Conservation (phyloP, 208 protist species). For the Naegleria lovaniensis region DNA sequence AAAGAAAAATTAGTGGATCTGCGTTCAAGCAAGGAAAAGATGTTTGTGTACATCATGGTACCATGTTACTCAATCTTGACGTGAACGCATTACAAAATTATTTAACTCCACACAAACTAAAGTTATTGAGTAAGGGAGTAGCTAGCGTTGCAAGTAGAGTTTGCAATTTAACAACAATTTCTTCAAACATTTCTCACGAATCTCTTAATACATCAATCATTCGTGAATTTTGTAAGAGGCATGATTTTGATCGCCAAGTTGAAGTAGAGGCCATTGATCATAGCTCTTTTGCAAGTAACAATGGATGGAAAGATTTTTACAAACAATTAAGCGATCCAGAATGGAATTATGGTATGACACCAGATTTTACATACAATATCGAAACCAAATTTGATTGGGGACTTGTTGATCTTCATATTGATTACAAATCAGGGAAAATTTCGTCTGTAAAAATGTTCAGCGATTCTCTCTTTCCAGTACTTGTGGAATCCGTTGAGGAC, state of each 20-base stretch:
- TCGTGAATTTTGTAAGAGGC: background rate
- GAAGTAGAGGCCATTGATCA: background rate
- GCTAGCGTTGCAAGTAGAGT: background rate
- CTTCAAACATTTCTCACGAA: background rate
- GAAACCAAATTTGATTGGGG: slow-evolving; percentile 18
- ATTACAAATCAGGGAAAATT: background rate
- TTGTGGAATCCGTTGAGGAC: background rate
- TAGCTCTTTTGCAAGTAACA: background rate
- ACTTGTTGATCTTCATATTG: background rate
- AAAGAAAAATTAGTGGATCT: slow-evolving; percentile 33
- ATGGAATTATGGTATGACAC: background rate
- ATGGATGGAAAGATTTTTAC: background rate
- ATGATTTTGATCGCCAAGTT: background rate
- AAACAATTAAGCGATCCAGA: background rate
- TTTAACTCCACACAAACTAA: slow-evolving; percentile 31
- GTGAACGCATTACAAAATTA: background rate
- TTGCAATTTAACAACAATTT: background rate
- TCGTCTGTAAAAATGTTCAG: slow-evolving; percentile 14
- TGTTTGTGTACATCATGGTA: slow-evolving; percentile 39
- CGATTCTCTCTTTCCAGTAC: background rate
- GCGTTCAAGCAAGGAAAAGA: slow-evolving; percentile 30
- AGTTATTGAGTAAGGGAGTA: slow-evolving; percentile 33
- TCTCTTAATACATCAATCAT: background rate
- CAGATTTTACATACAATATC: background rate
- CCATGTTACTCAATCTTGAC: slow-evolving; percentile 39